phyloP scores from a whole-genome alignment of 129 eudicot species.

The Saussurea involucrata region DNA sequence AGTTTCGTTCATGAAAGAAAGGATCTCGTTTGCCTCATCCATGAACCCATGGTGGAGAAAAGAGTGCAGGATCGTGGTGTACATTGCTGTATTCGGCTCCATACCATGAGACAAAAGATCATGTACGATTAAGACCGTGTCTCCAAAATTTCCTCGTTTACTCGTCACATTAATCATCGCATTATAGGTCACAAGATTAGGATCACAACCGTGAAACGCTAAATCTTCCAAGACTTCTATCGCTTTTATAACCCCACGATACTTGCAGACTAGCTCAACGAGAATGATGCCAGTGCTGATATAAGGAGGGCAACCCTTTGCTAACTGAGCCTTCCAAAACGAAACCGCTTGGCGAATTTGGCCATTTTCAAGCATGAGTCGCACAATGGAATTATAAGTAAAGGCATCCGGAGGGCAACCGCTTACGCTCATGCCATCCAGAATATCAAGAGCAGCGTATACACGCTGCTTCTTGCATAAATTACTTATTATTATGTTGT shows the following conservation, averaged over 20 bases:
- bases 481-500: conserved; percentile 68
- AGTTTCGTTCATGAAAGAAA: conserved; percentile 50
- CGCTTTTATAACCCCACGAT: conserved; percentile 57
- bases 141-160: conserved; percentile 52
- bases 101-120: conserved; percentile 61
- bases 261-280: conserved; percentile 56
- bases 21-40: conserved; percentile 56
- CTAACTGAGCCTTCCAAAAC: conserved; percentile 74
- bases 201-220: conserved; percentile 61
- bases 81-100: conserved; percentile 61
- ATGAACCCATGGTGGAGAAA: conserved; percentile 51
- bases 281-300: conserved; percentile 59
- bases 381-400: conserved; percentile 65
- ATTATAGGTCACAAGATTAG: conserved; percentile 69
- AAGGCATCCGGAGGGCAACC: conserved; percentile 89
- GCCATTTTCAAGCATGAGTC: conserved; percentile 52
- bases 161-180: conserved; percentile 48
- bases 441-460: conserved; percentile 50
- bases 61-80: conserved; percentile 69
- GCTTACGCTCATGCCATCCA: conserved; percentile 63
- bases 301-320: conserved; percentile 81
- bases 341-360: conserved; percentile 46
- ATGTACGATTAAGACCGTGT: conserved; percentile 37
- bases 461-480: conserved; percentile 54
- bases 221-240: conserved; percentile 65